Conservation (phyloP, 2,329 filamentous ascomycete species). For the Atkinsonella texensis region DNA sequence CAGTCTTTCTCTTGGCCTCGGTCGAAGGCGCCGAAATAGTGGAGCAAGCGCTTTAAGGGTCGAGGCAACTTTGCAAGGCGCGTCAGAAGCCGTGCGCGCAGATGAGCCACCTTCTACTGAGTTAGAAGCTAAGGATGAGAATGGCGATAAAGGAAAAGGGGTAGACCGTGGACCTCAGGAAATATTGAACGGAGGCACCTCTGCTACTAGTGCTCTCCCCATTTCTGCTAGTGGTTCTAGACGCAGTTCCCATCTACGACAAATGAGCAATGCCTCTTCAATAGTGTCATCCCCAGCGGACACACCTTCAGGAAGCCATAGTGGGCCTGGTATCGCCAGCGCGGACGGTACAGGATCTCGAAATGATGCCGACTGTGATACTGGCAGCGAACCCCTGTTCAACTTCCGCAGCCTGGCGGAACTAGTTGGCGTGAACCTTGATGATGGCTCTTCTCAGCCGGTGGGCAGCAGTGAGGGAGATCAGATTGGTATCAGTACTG, state of each 20-base stretch:
- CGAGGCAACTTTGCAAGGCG: slow-evolving; percentile 39
- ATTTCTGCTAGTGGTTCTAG: slow-evolving; percentile 40
- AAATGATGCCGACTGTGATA: slow-evolving; percentile 37
- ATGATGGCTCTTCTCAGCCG: slow-evolving; percentile 27
- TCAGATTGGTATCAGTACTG: slow-evolving; percentile 11
- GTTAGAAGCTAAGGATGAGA: slow-evolving; percentile 19
- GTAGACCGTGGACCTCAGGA: slow-evolving; percentile 41
- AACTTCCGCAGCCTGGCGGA: slow-evolving; percentile 83
- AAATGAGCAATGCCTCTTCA: slow-evolving; percentile 81
- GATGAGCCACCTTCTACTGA: slow-evolving; percentile 13
- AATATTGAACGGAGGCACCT: slow-evolving; percentile 14
- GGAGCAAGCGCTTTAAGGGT: slow-evolving; percentile 45
- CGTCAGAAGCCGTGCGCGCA: slow-evolving; percentile 19
- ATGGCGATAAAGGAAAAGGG: slow-evolving; percentile 52
- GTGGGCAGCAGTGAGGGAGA: slow-evolving; percentile 17
- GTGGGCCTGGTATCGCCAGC: slow-evolving; percentile 20
- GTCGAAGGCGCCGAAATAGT: slow-evolving; percentile 48
- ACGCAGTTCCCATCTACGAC: slow-evolving; percentile 60
- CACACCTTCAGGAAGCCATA: slow-evolving; percentile 44
- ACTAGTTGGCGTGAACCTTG: slow-evolving; percentile 59
- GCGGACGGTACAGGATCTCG: slow-evolving; percentile 30
- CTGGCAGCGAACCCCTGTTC: slow-evolving; percentile 64
- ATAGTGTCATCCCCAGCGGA: slow-evolving; percentile 66
- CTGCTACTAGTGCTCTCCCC: slow-evolving; percentile 28
- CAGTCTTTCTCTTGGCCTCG: slow-evolving; percentile 48